phyloP scores from a whole-genome alignment of 2,329 filamentous ascomycete species.

The Colletotrichum sp. region DNA sequence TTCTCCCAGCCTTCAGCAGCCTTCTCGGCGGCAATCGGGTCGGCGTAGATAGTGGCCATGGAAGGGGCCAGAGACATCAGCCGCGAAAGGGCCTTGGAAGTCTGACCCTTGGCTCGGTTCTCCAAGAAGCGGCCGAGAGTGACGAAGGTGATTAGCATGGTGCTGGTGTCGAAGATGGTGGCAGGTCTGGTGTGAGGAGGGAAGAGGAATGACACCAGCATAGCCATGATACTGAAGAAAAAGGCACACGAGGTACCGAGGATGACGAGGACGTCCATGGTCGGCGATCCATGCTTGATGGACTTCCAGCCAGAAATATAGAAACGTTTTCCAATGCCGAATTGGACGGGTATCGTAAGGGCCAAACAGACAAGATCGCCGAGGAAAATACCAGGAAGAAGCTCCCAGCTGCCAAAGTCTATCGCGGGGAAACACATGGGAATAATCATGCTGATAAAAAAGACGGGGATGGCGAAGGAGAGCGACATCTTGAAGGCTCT shows the following conservation, averaged over 20 bases:
- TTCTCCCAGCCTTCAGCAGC: conserved; percentile 79
- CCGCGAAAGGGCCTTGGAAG: conserved; percentile 88
- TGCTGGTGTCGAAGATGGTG: conserved; percentile 96
- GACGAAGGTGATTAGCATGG: conserved; percentile 97
- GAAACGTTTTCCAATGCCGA: conserved; percentile 93
- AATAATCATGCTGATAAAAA: conserved; percentile 90
- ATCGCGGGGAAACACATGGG: conserved; percentile 81
- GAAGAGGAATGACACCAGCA: conserved; percentile 80
- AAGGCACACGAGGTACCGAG: conserved; percentile 94
- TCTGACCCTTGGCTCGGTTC: conserved; percentile 94
- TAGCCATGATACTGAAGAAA: conserved; percentile 89
- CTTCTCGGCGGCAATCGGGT: conserved; percentile 93
- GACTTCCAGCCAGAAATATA: conserved; percentile 95
- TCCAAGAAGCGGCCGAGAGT: conserved; percentile 90
- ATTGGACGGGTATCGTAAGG: conserved; percentile 92
- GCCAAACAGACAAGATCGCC: conserved; percentile 84
- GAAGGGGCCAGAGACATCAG: conserved; percentile 96
- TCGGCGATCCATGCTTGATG: conserved; percentile 86
- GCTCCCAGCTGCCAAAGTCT: conserved; percentile 74
- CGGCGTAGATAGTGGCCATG: conserved; percentile 95
- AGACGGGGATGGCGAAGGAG: conserved; percentile 86
- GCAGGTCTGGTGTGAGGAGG: conserved; percentile 79
- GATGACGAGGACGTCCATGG: conserved; percentile 97
- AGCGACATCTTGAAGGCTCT: conserved; percentile 79
- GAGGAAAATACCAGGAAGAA: conserved; percentile 80